Evolutionary conservation across 2,329 filamentous ascomycete species (phyloP).

Genomic region (Arachnopeziza araneosa): DNA sequence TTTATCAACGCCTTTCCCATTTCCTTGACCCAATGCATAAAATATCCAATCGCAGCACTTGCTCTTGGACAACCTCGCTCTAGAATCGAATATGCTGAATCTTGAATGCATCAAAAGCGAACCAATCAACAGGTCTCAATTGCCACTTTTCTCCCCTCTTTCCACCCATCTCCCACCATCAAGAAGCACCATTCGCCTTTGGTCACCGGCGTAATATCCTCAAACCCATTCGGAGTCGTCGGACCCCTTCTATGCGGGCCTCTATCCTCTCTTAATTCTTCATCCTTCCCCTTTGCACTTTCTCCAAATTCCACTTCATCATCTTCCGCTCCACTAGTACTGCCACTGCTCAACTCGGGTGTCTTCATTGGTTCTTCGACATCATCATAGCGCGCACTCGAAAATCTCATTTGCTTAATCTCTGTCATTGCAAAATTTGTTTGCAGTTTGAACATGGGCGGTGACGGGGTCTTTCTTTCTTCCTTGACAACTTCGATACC

Average conservation of each 20-base stretch:
- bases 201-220: conserved; percentile 58
- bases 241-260: conserved; percentile 38
- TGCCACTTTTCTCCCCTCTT: conserved; percentile 40
- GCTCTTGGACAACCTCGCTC: conserved; percentile 18
- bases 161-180: conserved; percentile 42
- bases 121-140: conserved; percentile 44
- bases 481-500: conserved; percentile 38
- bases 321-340: not conserved
- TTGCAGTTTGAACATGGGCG: conserved; percentile 5
- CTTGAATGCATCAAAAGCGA: not conserved
- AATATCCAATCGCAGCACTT: conserved; percentile 26
- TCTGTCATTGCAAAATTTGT: conserved; percentile 14
- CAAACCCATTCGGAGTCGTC: conserved; percentile 52
- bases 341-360: not conserved
- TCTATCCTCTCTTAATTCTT: conserved; percentile 16
- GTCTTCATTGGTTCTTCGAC: not conserved
- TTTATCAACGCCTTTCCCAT: not conserved
- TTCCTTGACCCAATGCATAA: not conserved
- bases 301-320: conserved; percentile 16
- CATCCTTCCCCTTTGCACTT: conserved; percentile 20
- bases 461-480: conserved; percentile 26
- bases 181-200: conserved; percentile 58
- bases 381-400: conserved; percentile 1
- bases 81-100: not conserved
- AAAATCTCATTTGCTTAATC: conserved; percentile 8